Conservation (phyloP, 495 filamentous ascomycete species). For the Trichoderma asperelloides region DNA sequence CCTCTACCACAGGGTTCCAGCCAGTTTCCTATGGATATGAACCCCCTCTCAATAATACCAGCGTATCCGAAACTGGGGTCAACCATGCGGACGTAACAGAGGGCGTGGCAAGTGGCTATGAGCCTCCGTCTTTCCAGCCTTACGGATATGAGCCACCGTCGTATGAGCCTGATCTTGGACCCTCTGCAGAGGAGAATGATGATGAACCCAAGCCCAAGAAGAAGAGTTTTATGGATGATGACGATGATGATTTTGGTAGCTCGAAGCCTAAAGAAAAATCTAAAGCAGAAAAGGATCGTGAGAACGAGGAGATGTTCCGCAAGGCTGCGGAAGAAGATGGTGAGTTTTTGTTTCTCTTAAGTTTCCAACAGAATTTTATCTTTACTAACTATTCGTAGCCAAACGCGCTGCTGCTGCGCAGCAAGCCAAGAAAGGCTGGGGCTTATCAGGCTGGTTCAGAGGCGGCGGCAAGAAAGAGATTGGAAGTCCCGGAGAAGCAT, state of each 20-base stretch:
- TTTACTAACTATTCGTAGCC: constrained; percentile 24
- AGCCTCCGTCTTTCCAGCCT: constrained; percentile 42
- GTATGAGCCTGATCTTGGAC: constrained; percentile 42
- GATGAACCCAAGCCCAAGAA: constrained; percentile 55
- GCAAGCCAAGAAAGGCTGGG: constrained; percentile 66
- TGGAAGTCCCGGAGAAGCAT: constrained; percentile 20
- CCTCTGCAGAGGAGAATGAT: constrained; percentile 31
- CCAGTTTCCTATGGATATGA: constrained; percentile 29
- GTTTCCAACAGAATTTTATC: background rate
- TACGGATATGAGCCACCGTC: constrained; percentile 47
- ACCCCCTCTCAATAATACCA: constrained; percentile 18
- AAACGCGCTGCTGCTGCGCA: constrained; percentile 33
- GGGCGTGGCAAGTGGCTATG: constrained; percentile 28
- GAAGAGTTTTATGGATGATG: constrained; percentile 73
- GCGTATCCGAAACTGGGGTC: constrained; percentile 24
- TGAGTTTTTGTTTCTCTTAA: constrained; percentile 22
- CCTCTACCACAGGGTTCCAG: constrained; percentile 24
- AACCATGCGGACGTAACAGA: constrained; percentile 12
- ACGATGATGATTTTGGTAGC: constrained; percentile 48
- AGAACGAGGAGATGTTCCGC: constrained; percentile 69
- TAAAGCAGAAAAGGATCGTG: constrained; percentile 50
- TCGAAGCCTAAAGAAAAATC: constrained; percentile 33
- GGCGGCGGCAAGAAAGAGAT: constrained; percentile 57
- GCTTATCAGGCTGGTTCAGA: constrained; percentile 73
- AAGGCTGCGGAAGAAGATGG: constrained; percentile 82